Base-by-base conservation (phyloP, 495 filamentous ascomycete species). In the Podospora pseudopauciseta region DNA sequence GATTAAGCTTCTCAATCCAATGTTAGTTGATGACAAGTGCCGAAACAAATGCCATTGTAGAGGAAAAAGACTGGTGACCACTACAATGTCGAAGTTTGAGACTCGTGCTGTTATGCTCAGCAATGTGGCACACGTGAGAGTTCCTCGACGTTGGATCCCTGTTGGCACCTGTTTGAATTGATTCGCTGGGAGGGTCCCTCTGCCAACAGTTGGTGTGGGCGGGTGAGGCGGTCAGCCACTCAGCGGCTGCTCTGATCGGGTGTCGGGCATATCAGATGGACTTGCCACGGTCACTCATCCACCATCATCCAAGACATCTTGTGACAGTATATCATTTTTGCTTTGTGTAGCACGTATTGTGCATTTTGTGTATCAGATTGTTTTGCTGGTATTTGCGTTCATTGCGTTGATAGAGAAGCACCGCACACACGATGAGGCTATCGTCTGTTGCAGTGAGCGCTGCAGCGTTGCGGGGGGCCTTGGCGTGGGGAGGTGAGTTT, bases 401-500 rank as follows among this genome's bases (percentile, higher is more conserved):
- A 16, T 32, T 32, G 28, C 23, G 20, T 61, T 39, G 27, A 16
- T 28, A 34, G 19, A 49, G n/a, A 63, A 16, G 9, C 30, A 63
- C 3, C 32, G 53, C 27, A 4, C 5, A 44, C 20, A 60, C 27
- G 2, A 78, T 78, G 76, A 76, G 69, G 67, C 32, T 71, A 62
- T 74, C 73, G 53, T 63, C 72, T 58, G 15, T 74, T 18, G 69
- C 69, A 49, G 11, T 73, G 9, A 64, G 67, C 30, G 44, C 64
- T 9, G 68, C 71, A n/a, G 69, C 69, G 60, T 27, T 74, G 28
- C 72, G 67, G 3, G 30, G 60, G 1, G 68, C 70, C 5, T 59
- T 28, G 16, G 76, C 76, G n/a, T 78, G 75, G 75, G 76, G 76
- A 20, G 75, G 76, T 77, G 74, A 19, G 68, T 32, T 44, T 9